Conservation (phyloP, 2,329 filamentous ascomycete genomes). For the Cyphellophora attinorum region DNA sequence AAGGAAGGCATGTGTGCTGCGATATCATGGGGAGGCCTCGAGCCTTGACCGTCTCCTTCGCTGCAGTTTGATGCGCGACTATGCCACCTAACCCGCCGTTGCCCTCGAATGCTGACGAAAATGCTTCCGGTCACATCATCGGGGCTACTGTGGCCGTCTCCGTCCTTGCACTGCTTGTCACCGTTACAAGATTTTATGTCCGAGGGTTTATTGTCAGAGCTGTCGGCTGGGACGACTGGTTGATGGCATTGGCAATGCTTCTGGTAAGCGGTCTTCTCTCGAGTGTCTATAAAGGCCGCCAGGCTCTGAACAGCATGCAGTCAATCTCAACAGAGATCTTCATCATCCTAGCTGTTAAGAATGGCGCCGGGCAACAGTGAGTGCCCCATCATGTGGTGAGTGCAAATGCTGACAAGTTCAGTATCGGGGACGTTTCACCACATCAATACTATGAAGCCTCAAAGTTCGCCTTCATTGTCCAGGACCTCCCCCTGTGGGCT, state of each 20-base stretch:
- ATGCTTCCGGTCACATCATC: conserved; percentile 7
- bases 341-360: too few species aligned
- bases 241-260: conserved; percentile 15
- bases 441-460: conserved; percentile 31
- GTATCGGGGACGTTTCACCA: conserved; percentile 16
- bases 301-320: too few species aligned
- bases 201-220: conserved; percentile 15
- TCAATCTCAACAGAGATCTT: too few species aligned
- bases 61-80: too few species aligned
- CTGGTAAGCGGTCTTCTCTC: conserved; percentile 8
- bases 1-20: too few species aligned
- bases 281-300: too few species aligned
- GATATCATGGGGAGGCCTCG: too few species aligned
- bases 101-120: conserved; percentile 1
- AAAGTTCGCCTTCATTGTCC: conserved; percentile 34
- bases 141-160: conserved; percentile 6
- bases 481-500: conserved; percentile 34
- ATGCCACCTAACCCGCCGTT: too few species aligned
- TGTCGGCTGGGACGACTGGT: conserved; percentile 17
- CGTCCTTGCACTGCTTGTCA: conserved; percentile 1
- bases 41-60: too few species aligned
- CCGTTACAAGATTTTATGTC: conserved; percentile 11
- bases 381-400: too few species aligned
- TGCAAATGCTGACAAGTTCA: conserved; percentile 3
- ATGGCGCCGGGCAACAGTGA: too few species aligned